These are phyloP conservation scores for Suillus decipiens DNA, from an alignment of 768 basidiomycete genomes.

Conservation along the genomic window DNA sequence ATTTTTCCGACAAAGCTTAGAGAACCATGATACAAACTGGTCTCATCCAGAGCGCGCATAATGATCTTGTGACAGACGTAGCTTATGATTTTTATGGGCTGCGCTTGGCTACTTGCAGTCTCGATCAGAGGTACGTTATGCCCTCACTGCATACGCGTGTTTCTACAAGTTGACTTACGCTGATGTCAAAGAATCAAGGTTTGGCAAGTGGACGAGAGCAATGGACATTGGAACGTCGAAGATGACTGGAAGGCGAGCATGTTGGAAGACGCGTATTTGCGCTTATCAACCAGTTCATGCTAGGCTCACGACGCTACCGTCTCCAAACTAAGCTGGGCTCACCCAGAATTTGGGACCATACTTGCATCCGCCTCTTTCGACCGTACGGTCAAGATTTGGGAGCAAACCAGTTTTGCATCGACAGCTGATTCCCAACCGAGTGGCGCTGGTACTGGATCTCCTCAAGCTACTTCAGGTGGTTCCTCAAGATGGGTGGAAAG, in stretches of 20 bases:
- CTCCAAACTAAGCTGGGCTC: slow-evolving; percentile 84
- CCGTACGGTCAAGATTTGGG: slow-evolving; percentile 92
- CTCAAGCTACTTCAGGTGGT: slow-evolving; percentile 23
- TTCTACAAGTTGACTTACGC: slow-evolving; percentile 14
- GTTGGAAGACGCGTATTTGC: slow-evolving; percentile 5
- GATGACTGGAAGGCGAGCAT: slow-evolving; percentile 87
- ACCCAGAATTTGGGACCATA: slow-evolving; percentile 88
- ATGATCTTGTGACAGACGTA: slow-evolving; percentile 81
- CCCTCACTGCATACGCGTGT: neutral
- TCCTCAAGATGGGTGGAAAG: slow-evolving; percentile 69
- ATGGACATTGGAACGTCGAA: slow-evolving; percentile 74
- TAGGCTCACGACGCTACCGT: slow-evolving; percentile 96
- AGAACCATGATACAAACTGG: slow-evolving; percentile 73
- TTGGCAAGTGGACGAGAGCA: slow-evolving; percentile 75
- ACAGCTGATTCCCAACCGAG: slow-evolving; percentile 29
- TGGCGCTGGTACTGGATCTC: slow-evolving; percentile 20
- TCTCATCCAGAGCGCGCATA: slow-evolving; percentile 75
- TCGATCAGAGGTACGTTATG: slow-evolving; percentile 72
- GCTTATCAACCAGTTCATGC: slow-evolving; percentile 7
- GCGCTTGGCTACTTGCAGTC: slow-evolving; percentile 74
- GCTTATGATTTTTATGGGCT: slow-evolving; percentile 91
- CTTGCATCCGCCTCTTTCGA: slow-evolving; percentile 90
- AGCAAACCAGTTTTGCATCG: slow-evolving; percentile 49
- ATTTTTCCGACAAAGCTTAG: neutral
- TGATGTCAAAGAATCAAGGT: slow-evolving; percentile 68